These are phyloP conservation scores for Aureobasidium sp. DNA, from an alignment of 2,329 filamentous ascomycete species.

Conservation along the genomic window DNA sequence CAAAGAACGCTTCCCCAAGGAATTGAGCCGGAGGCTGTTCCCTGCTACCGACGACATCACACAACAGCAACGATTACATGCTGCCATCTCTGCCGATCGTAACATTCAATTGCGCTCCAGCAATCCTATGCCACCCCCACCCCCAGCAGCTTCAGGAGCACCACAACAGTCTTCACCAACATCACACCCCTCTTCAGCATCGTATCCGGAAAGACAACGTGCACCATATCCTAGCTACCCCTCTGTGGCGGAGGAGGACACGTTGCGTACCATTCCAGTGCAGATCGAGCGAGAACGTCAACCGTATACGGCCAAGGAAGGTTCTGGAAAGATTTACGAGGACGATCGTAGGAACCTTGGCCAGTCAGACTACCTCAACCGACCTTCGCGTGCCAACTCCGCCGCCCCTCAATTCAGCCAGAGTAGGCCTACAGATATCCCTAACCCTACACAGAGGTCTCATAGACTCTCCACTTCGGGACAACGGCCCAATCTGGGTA, in stretches of 20 bases:
- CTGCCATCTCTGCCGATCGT: conserved; percentile 50
- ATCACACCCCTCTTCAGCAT: conserved; percentile 14
- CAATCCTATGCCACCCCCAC: conserved; percentile 30
- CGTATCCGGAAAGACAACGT: conserved; percentile 34
- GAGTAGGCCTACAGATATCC: conserved; percentile 17
- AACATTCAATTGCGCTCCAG: conserved; percentile 39
- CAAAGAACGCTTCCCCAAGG: conserved; percentile 69
- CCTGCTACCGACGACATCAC: conserved; percentile 53
- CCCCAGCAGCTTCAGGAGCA: conserved; percentile 17
- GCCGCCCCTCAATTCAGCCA: conserved; percentile 11
- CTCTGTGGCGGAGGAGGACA: conserved; percentile 29
- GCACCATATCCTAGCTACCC: conserved; percentile 34
- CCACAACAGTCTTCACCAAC: conserved; percentile 9
- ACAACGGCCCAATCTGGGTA: not conserved
- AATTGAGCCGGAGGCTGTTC: conserved; percentile 66
- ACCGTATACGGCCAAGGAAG: conserved; percentile 55
- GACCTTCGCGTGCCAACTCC: conserved; percentile 17
- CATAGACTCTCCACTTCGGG: conserved; percentile 16
- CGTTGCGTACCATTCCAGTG: conserved; percentile 35
- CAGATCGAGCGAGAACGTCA: conserved; percentile 60
- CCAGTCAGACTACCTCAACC: conserved; percentile 11
- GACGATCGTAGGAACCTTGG: conserved; percentile 26
- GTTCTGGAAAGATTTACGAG: conserved; percentile 51
- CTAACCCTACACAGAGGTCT: conserved; percentile 6
- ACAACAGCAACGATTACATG: conserved; percentile 54